Evolutionary conservation across 768 basidiomycete genomes (phyloP).

Genomic region (Pisolithus orientalis): DNA sequence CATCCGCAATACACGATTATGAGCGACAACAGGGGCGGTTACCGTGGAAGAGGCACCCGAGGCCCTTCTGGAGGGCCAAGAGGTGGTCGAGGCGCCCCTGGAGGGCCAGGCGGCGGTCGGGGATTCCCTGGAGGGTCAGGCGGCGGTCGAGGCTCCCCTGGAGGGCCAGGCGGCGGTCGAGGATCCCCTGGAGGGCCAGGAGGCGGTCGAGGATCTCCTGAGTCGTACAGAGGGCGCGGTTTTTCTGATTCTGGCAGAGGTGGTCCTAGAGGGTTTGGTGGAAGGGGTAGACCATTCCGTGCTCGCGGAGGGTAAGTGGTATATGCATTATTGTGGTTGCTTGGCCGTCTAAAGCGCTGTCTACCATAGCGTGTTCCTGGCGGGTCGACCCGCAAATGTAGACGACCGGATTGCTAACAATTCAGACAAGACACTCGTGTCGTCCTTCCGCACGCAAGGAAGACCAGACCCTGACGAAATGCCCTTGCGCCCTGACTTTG

Average conservation of each 20-base stretch:
- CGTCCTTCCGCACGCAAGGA: conserved; percentile 23
- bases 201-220: conserved; percentile 19
- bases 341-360: background rate
- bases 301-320: conserved; percentile 37
- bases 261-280: conserved; percentile 16
- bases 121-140: conserved; percentile 18
- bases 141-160: conserved; percentile 14
- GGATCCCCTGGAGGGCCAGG: conserved; percentile 22
- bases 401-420: conserved; percentile 44
- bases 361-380: conserved; percentile 34
- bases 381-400: conserved; percentile 38
- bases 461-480: conserved; percentile 23
- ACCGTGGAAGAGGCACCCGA: conserved; percentile 17
- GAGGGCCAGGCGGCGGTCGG: conserved; percentile 11
- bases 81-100: conserved; percentile 27
- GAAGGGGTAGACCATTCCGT: conserved; percentile 22
- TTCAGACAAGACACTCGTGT: conserved; percentile 40
- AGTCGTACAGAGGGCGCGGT: conserved; percentile 11
- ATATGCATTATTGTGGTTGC: background rate
- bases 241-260: conserved; percentile 22
- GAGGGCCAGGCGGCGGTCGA: conserved; percentile 21
- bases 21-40: conserved; percentile 32
- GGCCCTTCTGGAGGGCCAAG: conserved; percentile 22
- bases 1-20: conserved; percentile 8
- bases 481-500: conserved; percentile 45